Evolutionary conservation across 441 rosid genomes (phyloP), one percentile per base, ranked within the genome.

Genomic region (Populus hybrid): DNA sequence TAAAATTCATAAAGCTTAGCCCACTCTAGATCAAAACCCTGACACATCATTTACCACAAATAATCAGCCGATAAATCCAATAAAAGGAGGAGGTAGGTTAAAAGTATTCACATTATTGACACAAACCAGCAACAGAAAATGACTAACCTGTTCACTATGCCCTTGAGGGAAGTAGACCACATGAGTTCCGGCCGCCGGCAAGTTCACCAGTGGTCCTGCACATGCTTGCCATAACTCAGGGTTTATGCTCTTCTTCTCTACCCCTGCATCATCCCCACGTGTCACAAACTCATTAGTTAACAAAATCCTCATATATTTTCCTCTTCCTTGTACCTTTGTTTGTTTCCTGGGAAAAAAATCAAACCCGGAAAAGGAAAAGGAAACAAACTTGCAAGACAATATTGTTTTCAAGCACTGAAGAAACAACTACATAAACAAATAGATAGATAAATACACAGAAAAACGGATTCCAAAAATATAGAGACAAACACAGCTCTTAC

Each of bases 91-190:
- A 18, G 4, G 16, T 64, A 74, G 23, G 59, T 74, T 74, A 57
- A 70, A 40, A 5, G 26, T n/a, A 57, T 34, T 7, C 9, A 69
- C 67, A 32, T 20, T 46, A 14, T 36, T 28, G 67, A 4, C 42
- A 32, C 64, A 40, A 16, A 61, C 32, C 40, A 67, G 30, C 46
- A 26, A 24, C 53, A 66, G 34, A 16, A 0, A 28, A n/a, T 30
- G 32, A 30, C 32, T 5, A 20, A 83, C 94, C 91, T 90, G 94
- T 67, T 90, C 90, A 67, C 89, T 89, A 68, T 88, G 94, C 69
- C 97, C 95, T 77, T 91, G 95, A 66, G 95, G 95, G 77, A 91
- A 91, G 86, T 91, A 91, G 73, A 89, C 78, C 24, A 90, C 92
- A 67, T 83, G 92, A 9, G 92, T 89, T 46, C 89, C 89, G 10